Evolutionary conservation across 192 early-diverging fungal species (phyloP), one percentile per base, ranked within the genome.

Genomic region (Backusella australiensis): DNA sequence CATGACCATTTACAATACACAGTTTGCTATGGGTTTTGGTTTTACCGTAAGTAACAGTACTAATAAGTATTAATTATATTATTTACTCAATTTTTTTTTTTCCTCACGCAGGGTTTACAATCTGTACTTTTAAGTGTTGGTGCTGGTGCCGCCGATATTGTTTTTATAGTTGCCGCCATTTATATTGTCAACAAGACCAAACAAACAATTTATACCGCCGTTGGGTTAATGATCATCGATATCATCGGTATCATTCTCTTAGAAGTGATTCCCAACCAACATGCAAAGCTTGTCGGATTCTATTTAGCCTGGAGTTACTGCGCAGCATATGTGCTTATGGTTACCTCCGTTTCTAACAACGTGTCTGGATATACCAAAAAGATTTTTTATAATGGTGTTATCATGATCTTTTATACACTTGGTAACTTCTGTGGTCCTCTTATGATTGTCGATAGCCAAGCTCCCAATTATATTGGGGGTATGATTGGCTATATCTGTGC

Each of bases 171-270:
- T 34, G 21, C 46, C 1, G 74, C 74, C 12, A 65, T 75, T 32
- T 66, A n/a, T 9, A 46, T 79, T 23, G 59, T 73, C 41, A 38
- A 36, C 3, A 44, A 53, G 5, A 53, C 32, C 6, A 44, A 75
- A 53, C 41, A 73, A 26, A 76, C 75, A 19, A 49, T 80, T 26
- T 71, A 65, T 38, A 75, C 67, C 1, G 59, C 65, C 23, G 35
- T 34, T 69, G 65, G n/a, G 2, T 35, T 76, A 17, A 19, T 76
- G 12, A 2, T 41, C 39, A 17, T 66, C 26, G 46, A 75, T 23
- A 76, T 39, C 8, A 11, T 80, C 23, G 79, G 79, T n/a, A 34
- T 80, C 11, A 69, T 80, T 3, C 53, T 80, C 23, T 42, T 80
- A 15, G 32, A 73, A 21, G 41, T 52, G 21, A 75, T 75, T 32